Percentiles rank a stretch among this genome's conserved stretches.
phyloP scores from a whole-genome alignment of 1,139 yeast genomes.

The Pneumocystis canis region DNA sequence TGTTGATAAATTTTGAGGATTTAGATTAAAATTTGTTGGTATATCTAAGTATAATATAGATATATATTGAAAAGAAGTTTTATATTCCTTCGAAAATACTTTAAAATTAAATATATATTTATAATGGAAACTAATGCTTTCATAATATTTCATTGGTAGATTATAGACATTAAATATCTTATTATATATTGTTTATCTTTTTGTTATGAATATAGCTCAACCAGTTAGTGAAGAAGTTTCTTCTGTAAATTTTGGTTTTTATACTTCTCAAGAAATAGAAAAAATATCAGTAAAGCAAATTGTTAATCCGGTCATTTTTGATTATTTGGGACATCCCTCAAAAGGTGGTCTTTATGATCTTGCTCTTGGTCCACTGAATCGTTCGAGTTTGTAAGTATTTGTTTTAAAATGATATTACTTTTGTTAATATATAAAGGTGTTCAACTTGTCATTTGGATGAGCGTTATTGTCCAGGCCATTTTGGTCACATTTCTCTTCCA shows the following conservation, averaged over 20 bases:
- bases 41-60: not conserved
- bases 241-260: conserved; percentile 82
- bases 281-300: conserved; percentile 84
- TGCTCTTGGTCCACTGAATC: conserved; percentile 81
- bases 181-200: not conserved
- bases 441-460: conserved; percentile 94
- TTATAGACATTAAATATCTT: not conserved
- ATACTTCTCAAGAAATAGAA: conserved; percentile 69
- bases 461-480: conserved; percentile 92
- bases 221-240: conserved; percentile 91
- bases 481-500: conserved; percentile 94
- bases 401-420: conserved; percentile 11
- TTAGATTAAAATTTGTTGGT: not conserved
- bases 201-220: conserved; percentile 19
- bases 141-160: not conserved
- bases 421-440: conserved; percentile 31
- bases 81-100: not conserved
- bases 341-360: conserved; percentile 87
- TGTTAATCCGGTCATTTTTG: conserved; percentile 87
- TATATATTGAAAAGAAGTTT: not conserved
- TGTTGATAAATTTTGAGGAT: not conserved
- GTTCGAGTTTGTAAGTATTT: conserved; percentile 36
- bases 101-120: not conserved
- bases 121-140: not conserved
- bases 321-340: conserved; percentile 90